Base-by-base conservation (phyloP, 2,329 filamentous ascomycete genomes). In the Esteya vermicola region DNA sequence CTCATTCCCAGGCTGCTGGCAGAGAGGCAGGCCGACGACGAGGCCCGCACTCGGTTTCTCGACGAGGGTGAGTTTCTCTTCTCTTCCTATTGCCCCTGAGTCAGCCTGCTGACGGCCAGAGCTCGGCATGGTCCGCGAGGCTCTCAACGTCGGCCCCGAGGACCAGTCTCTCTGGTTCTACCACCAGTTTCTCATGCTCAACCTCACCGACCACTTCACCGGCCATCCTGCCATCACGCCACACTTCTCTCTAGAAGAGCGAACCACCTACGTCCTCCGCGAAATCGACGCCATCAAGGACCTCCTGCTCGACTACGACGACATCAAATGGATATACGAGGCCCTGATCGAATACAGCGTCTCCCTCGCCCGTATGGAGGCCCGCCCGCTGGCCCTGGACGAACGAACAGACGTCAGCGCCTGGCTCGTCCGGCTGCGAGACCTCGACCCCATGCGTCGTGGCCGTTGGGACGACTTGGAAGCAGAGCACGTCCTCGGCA, bases 151-250 rank as follows among this genome's bases (percentile, higher is more conserved):
- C 28, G 88, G 93, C 43, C 86, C 89, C 0, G 86, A 93, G 50
- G 89, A 96, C 54, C 89, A 96, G 55, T 94, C 86, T 16, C 68
- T 95, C 6, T 98, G 91, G 88, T 94, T 93, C 58, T 96, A 98
- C 54, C 86, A 96, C 57, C 82, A 91, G 50, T 93, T 81, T 52
- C 64, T 95, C 42, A 76, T 95, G 62, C 72, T 77, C 44, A 81
- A 78, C 52, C 64, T 82, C 50, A 63, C 70, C 39, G 67, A 64
- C 51, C 62, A 60, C n/a, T n/a, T n/a, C 36, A 62, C 55, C 13
- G 60, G 64, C 9, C 54, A 62, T 3, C 61, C 68, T 18, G 71
- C 71, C 9, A 81, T 94, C 49, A 70, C 78, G 13, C 75, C 75
- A 0, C 66, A 73, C 28, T 61, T 93, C 23, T 68, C 68, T 2